Evolutionary conservation across 2,329 filamentous ascomycete species (phyloP).

Genomic region (Lecanoromycetidae sp.): DNA sequence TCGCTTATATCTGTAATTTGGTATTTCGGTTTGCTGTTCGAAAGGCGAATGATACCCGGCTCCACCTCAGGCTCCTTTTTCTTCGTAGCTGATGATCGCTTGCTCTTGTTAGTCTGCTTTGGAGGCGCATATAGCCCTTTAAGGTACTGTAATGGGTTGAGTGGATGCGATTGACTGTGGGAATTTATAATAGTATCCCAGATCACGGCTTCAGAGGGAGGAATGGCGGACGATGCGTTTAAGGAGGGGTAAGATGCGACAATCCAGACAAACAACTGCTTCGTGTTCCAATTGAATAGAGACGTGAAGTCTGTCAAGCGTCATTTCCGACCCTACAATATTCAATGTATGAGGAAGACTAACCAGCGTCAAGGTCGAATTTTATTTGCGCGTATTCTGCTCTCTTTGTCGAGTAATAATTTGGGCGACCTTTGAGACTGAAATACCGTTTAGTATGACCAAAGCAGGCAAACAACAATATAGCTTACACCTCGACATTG

Average conservation of each 20-base stretch:
- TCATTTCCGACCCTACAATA: not conserved
- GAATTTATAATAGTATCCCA: constrained; percentile 91
- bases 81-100: constrained; percentile 17
- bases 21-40: constrained; percentile 88
- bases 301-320: constrained; percentile 56
- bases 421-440: constrained; percentile 78
- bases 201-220: constrained; percentile 42
- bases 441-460: not conserved
- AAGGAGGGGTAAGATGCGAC: constrained; percentile 57
- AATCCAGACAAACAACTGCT: constrained; percentile 93
- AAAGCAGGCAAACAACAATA: not conserved
- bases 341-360: constrained; percentile 8
- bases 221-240: constrained; percentile 23
- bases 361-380: constrained; percentile 77
- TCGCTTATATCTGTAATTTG: constrained; percentile 85
- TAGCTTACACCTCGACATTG: constrained; percentile 71
- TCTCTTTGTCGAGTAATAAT: constrained; percentile 85
- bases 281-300: constrained; percentile 99
- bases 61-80: constrained; percentile 19
- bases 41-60: constrained; percentile 58
- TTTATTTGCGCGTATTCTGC: constrained; percentile 93
- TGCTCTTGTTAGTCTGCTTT: constrained; percentile 23
- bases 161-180: constrained; percentile 29
- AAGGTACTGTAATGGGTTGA: constrained; percentile 12
- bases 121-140: constrained; percentile 6